phyloP scores from a whole-genome alignment of 495 filamentous ascomycete genomes.

The Penicillium paradoxum region DNA sequence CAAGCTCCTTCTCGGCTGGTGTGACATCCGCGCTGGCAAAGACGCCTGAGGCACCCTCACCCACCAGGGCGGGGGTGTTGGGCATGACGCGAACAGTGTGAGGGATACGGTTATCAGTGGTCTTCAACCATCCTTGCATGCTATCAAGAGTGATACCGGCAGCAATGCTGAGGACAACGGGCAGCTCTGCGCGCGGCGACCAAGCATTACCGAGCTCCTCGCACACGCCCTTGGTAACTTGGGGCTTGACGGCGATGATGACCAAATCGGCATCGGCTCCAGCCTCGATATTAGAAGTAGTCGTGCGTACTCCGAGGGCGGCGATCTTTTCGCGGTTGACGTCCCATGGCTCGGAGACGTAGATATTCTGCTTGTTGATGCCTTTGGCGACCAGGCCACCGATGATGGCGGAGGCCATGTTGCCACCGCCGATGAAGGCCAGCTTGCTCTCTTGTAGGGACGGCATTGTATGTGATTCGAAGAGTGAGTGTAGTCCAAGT shows the following conservation, averaged over 20 bases:
- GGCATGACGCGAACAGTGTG: constrained; percentile 41
- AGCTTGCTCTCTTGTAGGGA: constrained; percentile 37
- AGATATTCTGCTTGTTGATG: constrained; percentile 39
- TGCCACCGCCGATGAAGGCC: constrained; percentile 43
- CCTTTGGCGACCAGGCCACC: constrained; percentile 33
- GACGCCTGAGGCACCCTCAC: constrained; percentile 34
- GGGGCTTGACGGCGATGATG: constrained; percentile 66
- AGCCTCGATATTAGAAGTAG: constrained; percentile 79
- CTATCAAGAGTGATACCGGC: constrained; percentile 38
- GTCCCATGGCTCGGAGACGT: constrained; percentile 78
- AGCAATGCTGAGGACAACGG: constrained; percentile 41
- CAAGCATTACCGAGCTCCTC: constrained; percentile 86
- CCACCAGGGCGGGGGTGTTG: constrained; percentile 38
- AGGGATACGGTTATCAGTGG: constrained; percentile 20
- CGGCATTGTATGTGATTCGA: constrained; percentile 21
- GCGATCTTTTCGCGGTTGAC: constrained; percentile 79
- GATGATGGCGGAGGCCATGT: constrained; percentile 45
- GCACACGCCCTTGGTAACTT: constrained; percentile 81
- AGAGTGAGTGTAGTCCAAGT: too few relatives aligned
- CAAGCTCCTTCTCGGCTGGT: constrained; percentile 31
- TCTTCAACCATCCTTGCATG: constrained; percentile 30
- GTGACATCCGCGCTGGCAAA: constrained; percentile 31
- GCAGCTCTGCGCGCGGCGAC: constrained; percentile 62
- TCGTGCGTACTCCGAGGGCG: constrained; percentile 77
- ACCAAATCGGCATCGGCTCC: constrained; percentile 92